Percentiles rank a stretch among this genome's conserved stretches.
These are phyloP conservation scores for Fraxinus sp. DNA, from an alignment of 305 asterid species.

Conservation along the genomic window DNA sequence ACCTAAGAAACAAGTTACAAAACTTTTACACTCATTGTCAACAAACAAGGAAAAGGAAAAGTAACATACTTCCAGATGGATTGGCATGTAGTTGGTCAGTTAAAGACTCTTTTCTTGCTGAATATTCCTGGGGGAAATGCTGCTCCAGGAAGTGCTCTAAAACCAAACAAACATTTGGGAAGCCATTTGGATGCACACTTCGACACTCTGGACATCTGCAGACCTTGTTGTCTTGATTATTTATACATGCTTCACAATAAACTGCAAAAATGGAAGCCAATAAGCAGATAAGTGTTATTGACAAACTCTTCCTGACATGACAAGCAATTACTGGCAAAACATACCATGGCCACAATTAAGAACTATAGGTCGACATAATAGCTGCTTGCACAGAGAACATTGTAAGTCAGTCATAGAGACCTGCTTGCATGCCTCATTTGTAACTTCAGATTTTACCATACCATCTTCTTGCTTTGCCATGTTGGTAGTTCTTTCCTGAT, in stretches of 20 bases:
- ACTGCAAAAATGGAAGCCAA: constrained; percentile 43
- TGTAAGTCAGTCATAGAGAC: constrained; percentile 37
- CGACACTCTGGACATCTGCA: constrained; percentile 60
- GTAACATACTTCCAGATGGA: constrained; percentile 41
- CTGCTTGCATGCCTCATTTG: constrained; percentile 26
- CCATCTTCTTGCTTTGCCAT: constrained; percentile 17
- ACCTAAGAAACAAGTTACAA: neutral
- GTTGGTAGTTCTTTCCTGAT: constrained; percentile 24
- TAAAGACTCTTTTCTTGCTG: constrained; percentile 42
- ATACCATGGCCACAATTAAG: constrained; percentile 82
- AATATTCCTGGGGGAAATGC: constrained; percentile 48
- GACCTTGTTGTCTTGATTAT: constrained; percentile 32
- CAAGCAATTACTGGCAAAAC: constrained; percentile 9
- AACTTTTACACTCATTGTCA: neutral
- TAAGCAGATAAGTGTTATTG: constrained; percentile 15
- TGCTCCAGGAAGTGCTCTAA: constrained; percentile 61
- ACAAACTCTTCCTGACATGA: neutral
- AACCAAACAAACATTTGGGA: constrained; percentile 59
- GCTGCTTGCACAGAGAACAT: constrained; percentile 58
- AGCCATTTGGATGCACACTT: constrained; percentile 59
- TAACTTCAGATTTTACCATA: constrained; percentile 15
- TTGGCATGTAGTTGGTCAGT: constrained; percentile 25
- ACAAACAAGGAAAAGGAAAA: constrained; percentile 21
- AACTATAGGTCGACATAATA: constrained; percentile 60
- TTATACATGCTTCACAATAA: constrained; percentile 60